These are phyloP conservation scores for Heritiera littoralis DNA, from an alignment of 345 rosid species.

Conservation along the genomic window DNA sequence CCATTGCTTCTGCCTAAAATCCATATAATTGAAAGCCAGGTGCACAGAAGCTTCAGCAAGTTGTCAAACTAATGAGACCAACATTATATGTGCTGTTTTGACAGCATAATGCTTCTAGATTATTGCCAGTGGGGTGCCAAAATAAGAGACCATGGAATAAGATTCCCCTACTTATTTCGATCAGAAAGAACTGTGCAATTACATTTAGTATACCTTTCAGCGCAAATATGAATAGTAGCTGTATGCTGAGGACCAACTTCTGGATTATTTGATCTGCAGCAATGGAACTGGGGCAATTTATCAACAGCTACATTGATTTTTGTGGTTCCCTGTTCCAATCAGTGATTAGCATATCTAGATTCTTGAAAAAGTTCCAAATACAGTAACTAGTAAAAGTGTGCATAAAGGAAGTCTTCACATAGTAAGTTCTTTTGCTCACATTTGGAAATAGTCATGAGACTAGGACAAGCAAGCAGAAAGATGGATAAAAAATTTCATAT, in stretches of 20 bases:
- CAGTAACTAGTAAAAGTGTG: no score
- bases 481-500: background rate
- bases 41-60: background rate
- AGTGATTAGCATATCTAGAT: background rate
- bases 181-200: background rate
- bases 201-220: slow-evolving; percentile 61
- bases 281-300: slow-evolving; percentile 47
- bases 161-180: background rate
- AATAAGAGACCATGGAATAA: background rate
- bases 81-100: background rate
- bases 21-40: background rate
- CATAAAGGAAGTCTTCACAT: background rate
- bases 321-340: slow-evolving; percentile 51
- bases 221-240: slow-evolving; percentile 58
- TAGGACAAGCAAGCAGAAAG: background rate
- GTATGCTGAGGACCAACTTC: slow-evolving; percentile 57
- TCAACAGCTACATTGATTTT: slow-evolving; percentile 53
- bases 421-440: background rate
- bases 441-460: background rate
- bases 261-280: slow-evolving; percentile 42
- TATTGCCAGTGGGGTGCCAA: background rate
- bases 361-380: background rate
- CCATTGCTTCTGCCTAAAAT: background rate
- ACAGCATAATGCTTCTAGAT: background rate
- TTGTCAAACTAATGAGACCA: background rate